These are phyloP conservation scores for Moesziomyces globuligerus DNA, from an alignment of 1,284 basidiomycete species.

Conservation along the genomic window DNA sequence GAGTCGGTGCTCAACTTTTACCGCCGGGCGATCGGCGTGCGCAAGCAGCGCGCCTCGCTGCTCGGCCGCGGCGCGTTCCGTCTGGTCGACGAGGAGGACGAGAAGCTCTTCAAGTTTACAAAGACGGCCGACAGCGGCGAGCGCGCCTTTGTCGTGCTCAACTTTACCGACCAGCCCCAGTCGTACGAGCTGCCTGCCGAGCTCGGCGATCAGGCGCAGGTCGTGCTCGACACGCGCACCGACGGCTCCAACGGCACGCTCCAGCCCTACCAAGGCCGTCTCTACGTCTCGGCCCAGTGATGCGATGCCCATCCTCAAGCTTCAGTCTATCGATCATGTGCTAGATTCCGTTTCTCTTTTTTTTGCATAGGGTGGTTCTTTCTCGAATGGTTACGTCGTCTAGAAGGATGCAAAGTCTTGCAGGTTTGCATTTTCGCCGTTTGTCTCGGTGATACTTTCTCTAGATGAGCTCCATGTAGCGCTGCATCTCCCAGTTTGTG, in stretches of 20 bases:
- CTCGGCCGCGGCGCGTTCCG: slow-evolving; percentile 74
- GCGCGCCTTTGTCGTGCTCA: slow-evolving; percentile 49
- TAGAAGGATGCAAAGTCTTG: no score
- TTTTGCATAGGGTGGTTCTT: background rate
- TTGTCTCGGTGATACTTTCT: background rate
- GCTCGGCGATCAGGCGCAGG: slow-evolving; percentile 2
- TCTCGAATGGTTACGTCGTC: no score
- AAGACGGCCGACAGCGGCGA: slow-evolving; percentile 68
- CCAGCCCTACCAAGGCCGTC: slow-evolving; percentile 31
- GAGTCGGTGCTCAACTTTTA: slow-evolving; percentile 75
- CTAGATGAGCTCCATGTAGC: slow-evolving; percentile 52
- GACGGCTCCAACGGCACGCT: slow-evolving; percentile 19
- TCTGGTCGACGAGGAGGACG: slow-evolving; percentile 70
- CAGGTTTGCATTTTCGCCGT: no score
- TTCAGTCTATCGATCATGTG: no score
- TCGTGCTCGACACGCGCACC: slow-evolving; percentile 22
- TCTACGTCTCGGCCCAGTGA: slow-evolving; percentile 33
- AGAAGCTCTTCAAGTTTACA: slow-evolving; percentile 74
- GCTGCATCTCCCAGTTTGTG: slow-evolving; percentile 89
- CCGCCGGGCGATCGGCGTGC: slow-evolving; percentile 71
- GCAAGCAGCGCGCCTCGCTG: slow-evolving; percentile 73
- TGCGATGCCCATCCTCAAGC: no score
- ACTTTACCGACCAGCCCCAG: slow-evolving; percentile 44
- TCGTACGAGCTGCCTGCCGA: slow-evolving; percentile 32
- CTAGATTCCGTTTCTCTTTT: background rate